A percentile compares a stretch with the other conserved stretches of the same genome.
Evolutionary conservation across 106 monocot species (phyloP).

Genomic region (Vanilla planifolia): DNA sequence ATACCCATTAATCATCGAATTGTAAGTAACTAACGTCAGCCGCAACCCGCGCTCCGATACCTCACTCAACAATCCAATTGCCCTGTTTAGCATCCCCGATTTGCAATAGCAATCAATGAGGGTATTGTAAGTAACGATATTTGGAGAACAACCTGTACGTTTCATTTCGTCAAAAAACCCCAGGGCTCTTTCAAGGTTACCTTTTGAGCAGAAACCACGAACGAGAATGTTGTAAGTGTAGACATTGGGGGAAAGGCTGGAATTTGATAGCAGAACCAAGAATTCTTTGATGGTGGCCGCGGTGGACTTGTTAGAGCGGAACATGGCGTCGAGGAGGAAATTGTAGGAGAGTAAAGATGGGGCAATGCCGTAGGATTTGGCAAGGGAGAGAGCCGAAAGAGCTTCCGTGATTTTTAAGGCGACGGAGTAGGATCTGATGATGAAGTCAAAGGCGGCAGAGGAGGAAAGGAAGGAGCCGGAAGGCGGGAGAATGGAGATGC

Average conservation of each 20-base stretch:
- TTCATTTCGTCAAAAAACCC: slow-evolving; percentile 41
- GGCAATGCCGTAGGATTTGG: slow-evolving; percentile 35
- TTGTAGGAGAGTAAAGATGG: slow-evolving; percentile 58
- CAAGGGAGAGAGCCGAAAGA: slow-evolving; percentile 28
- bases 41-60: slow-evolving; percentile 28
- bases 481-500: slow-evolving; percentile 18
- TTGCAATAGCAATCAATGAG: slow-evolving; percentile 46
- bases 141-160: slow-evolving; percentile 46
- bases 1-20: slow-evolving; percentile 60
- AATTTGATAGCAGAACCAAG: slow-evolving; percentile 25
- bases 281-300: slow-evolving; percentile 13
- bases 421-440: slow-evolving; percentile 55
- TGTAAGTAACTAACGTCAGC: slow-evolving; percentile 65
- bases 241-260: slow-evolving; percentile 45
- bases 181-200: slow-evolving; percentile 32
- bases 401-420: slow-evolving; percentile 33
- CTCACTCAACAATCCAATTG: slow-evolving; percentile 17
- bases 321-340: slow-evolving; percentile 62
- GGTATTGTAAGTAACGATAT: slow-evolving; percentile 73
- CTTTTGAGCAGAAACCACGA: slow-evolving; percentile 37
- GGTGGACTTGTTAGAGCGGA: slow-evolving; percentile 11
- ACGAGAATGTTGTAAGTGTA: slow-evolving; percentile 81
- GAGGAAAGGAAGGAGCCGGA: slow-evolving; percentile 6
- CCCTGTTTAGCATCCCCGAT: slow-evolving; percentile 26
- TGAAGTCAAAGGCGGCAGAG: slow-evolving; percentile 40